Evolutionary conservation across 768 basidiomycete species (phyloP).

Genomic region (Panus rudis): DNA sequence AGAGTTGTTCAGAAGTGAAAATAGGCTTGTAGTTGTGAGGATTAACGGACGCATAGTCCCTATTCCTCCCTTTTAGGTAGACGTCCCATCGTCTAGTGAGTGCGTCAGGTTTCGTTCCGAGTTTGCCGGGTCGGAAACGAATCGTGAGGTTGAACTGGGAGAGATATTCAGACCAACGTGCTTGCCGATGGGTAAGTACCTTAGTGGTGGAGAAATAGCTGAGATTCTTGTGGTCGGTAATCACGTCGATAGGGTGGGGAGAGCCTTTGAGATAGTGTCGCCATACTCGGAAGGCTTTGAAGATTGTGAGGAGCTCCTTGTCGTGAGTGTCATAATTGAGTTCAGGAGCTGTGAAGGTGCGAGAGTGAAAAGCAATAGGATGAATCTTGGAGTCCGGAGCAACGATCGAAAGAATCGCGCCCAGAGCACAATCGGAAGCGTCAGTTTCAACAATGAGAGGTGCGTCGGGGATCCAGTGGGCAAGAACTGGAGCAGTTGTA

Average conservation of each 20-base stretch:
- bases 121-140: conserved; percentile 26
- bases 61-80: conserved; percentile 11
- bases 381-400: conserved; percentile 16
- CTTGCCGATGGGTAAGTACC: conserved; percentile 29
- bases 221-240: conserved; percentile 33
- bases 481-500: conserved; percentile 14
- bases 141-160: conserved; percentile 16
- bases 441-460: conserved; percentile 16
- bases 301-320: conserved; percentile 42
- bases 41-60: background rate
- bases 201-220: conserved; percentile 28
- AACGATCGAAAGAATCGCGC: conserved; percentile 13
- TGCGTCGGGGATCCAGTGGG: conserved; percentile 13
- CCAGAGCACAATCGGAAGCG: conserved; percentile 17
- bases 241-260: conserved; percentile 11
- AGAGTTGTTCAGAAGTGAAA: conserved; percentile 16
- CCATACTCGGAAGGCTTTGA: conserved; percentile 25
- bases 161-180: conserved; percentile 26
- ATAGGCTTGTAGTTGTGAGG: conserved; percentile 14
- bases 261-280: conserved; percentile 19
- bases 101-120: conserved; percentile 14
- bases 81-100: conserved; percentile 18
- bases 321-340: conserved; percentile 44
- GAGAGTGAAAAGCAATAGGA: conserved; percentile 27
- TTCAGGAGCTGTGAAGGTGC: conserved; percentile 25